Evolutionary conservation across 1,284 basidiomycete species (phyloP), one percentile per base, ranked within the genome.

Genomic region (Testicularia cyperi): DNA sequence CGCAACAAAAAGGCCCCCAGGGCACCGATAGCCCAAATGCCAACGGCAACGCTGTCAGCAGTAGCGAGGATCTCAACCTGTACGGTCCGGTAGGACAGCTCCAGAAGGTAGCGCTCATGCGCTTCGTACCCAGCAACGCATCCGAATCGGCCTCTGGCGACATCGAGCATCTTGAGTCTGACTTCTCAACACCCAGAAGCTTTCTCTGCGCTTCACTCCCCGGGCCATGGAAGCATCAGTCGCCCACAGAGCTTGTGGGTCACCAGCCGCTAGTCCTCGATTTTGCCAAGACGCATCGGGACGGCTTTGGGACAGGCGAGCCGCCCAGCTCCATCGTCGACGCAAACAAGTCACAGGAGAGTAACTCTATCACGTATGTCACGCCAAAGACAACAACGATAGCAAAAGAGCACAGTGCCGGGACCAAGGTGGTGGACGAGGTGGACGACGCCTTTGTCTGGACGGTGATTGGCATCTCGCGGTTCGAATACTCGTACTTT

Each of bases 371-470:
- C 24, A 80, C 88, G 32, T 90, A 88, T 77, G 84, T 86, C 73
- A 81, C 84, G 6, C 86, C 88, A 38, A 83, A 86, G 35, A 81
- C 86, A 14, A 82, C 84, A 26, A 86, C 87, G 48, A 86, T 88
- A 69, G 77, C 84, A 43, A 86, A 87, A 73, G 64, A 63, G 38
- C 86, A 88, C 58, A 85, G 85, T 14, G 80, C 83, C 30, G 83
- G 82, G 36, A 78, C 83, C 7, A 63, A 63, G 22, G 82, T 86
- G 38, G 84, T 83, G 18, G 90, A 92, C 68, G 88, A 90, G 76
- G 89, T 95, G 12, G 90, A 94, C 71, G 92, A 96, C 74, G 91
- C 89, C 79, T 82, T 92, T 49, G 90, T 89, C 71, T 96, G 92
- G 92, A 91, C 90, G 8, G 91, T 96, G 62, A 89, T 92, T 54